These are phyloP conservation scores for Leccinum broughii DNA, from an alignment of 768 basidiomycete species.

Conservation along the genomic window DNA sequence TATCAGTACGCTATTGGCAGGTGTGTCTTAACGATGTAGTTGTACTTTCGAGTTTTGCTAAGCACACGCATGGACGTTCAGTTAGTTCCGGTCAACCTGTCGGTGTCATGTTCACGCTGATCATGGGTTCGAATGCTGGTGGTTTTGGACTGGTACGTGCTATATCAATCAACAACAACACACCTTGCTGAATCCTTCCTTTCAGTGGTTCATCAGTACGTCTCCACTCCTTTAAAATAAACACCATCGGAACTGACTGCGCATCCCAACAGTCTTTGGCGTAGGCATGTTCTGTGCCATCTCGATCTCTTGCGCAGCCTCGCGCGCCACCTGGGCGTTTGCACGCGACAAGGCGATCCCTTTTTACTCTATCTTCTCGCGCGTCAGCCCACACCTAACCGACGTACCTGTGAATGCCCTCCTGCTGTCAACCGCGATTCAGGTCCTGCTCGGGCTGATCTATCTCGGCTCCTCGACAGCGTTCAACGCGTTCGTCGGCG, in stretches of 20 bases:
- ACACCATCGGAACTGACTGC: background rate
- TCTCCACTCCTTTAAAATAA: background rate
- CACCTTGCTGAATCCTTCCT: background rate
- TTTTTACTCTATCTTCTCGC: conserved; percentile 47
- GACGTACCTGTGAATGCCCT: conserved; percentile 63
- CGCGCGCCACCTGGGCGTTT: conserved; percentile 71
- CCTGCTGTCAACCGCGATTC: conserved; percentile 56
- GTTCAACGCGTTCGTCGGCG: conserved; percentile 69
- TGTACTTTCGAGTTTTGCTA: conserved; percentile 1
- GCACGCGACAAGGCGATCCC: conserved; percentile 68
- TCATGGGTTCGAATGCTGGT: conserved; percentile 61
- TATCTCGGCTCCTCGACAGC: conserved; percentile 62
- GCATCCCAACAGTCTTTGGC: conserved; percentile 44
- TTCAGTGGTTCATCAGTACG: conserved; percentile 45
- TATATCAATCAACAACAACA: conserved; percentile 5
- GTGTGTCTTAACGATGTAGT: conserved; percentile 31
- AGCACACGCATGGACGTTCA: conserved; percentile 15
- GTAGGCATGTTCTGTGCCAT: conserved; percentile 62
- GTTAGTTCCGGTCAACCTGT: conserved; percentile 65
- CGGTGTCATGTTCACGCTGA: conserved; percentile 59
- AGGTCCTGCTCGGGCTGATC: conserved; percentile 61
- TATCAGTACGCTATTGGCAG: conserved; percentile 49
- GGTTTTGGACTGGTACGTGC: conserved; percentile 58
- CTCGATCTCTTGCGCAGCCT: conserved; percentile 66
- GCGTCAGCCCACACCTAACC: conserved; percentile 39